A percentile compares a stretch with the other conserved stretches of the same genome.
These are phyloP conservation scores for Thalassiosira hispida DNA, from an alignment of 352 stramenopile species.

Conservation along the genomic window DNA sequence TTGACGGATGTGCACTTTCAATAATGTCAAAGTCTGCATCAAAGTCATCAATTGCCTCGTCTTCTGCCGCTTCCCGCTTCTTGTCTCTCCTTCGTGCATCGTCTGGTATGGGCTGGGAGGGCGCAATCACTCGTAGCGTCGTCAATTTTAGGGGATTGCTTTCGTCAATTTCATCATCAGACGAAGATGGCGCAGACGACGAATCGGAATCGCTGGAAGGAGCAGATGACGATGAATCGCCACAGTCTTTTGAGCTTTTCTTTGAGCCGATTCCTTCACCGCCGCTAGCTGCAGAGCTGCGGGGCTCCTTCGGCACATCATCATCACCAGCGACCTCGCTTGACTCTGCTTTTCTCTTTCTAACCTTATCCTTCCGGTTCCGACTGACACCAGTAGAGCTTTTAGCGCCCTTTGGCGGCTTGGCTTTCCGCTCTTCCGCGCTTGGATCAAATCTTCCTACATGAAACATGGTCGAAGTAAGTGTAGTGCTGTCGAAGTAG, in stretches of 20 bases:
- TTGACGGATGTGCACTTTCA: constrained; percentile 45
- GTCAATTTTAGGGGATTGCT: constrained; percentile 18
- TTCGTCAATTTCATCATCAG: constrained; percentile 32
- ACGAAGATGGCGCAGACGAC: constrained; percentile 34
- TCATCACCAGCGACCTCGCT: constrained; percentile 4
- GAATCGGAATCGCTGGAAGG: constrained; percentile 34
- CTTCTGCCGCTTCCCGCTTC: constrained; percentile 42
- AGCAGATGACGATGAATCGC: constrained; percentile 22
- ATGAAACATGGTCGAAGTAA: constrained; percentile 68
- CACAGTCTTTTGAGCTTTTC: constrained; percentile 26
- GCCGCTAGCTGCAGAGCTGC: not conserved
- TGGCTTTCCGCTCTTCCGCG: constrained; percentile 32
- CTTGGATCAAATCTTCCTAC: constrained; percentile 66
- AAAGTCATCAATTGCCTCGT: constrained; percentile 80
- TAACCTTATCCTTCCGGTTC: constrained; percentile 8
- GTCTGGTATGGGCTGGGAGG: constrained; percentile 48
- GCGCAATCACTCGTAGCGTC: constrained; percentile 75
- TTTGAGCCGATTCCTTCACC: constrained; percentile 14
- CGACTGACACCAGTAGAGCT: not conserved
- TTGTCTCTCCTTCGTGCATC: constrained; percentile 42
- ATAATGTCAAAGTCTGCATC: constrained; percentile 77
- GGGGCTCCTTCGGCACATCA: not conserved
- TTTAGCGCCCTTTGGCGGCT: constrained; percentile 10
- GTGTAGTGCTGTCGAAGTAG: not conserved
- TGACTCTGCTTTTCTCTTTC: constrained; percentile 28